Evolutionary conservation across 495 filamentous ascomycete species (phyloP).

Genomic region (Neurospora sp.): DNA sequence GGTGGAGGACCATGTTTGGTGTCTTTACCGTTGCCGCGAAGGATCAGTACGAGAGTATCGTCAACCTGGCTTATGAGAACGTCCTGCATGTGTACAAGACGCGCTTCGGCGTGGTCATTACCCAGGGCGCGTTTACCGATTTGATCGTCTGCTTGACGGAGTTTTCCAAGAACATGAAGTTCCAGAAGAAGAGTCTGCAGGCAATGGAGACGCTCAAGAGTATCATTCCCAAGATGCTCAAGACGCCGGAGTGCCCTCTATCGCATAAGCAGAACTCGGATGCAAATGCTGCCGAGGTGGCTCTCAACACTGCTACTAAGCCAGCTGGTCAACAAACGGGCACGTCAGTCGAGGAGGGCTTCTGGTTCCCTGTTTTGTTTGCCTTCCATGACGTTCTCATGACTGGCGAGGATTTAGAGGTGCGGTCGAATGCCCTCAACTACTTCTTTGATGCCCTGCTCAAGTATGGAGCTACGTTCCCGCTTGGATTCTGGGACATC

Average conservation of each 20-base stretch:
- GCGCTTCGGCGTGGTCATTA: constrained; percentile 92
- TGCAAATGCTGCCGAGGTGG: background rate
- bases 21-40: constrained; percentile 93
- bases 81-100: constrained; percentile 96
- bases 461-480: constrained; percentile 82
- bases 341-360: constrained; percentile 85
- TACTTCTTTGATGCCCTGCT: constrained; percentile 94
- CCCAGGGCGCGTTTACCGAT: constrained; percentile 93
- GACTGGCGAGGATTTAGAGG: constrained; percentile 98
- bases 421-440: constrained; percentile 83
- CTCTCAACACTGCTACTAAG: constrained; percentile 7
- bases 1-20: constrained; percentile 99
- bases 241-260: constrained; percentile 89
- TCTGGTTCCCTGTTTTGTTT: constrained; percentile 96
- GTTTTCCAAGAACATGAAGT: constrained; percentile 95
- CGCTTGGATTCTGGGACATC: constrained; percentile 94
- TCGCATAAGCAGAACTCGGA: constrained; percentile 41
- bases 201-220: constrained; percentile 91
- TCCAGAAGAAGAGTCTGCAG: constrained; percentile 95
- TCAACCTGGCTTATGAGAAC: constrained; percentile 93
- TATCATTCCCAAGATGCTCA: constrained; percentile 85
- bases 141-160: constrained; percentile 92
- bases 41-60: constrained; percentile 89
- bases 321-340: constrained; percentile 34
- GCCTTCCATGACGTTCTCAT: constrained; percentile 98